phyloP scores from a whole-genome alignment of 371 early-diverging fungal species.

The Rhizopus sp. region DNA sequence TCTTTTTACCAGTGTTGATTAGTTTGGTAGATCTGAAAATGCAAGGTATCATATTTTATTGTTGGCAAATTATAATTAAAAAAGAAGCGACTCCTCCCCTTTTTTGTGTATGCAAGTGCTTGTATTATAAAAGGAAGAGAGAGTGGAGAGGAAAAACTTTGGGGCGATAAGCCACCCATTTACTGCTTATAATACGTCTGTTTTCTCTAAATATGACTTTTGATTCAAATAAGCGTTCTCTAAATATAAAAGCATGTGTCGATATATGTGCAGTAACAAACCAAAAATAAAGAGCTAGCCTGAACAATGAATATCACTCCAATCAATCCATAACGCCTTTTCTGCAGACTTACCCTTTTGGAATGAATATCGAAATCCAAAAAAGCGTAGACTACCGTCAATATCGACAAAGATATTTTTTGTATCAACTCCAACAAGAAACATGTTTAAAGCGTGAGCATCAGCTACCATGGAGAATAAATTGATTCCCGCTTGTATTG shows the following conservation, averaged over 20 bases:
- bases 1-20: conserved; percentile 9
- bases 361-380: conserved; percentile 10
- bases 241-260: neutral
- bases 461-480: conserved; percentile 21
- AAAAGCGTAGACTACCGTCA: conserved; percentile 13
- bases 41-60: conserved; percentile 16
- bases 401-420: conserved; percentile 6
- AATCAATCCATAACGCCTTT: conserved; percentile 7
- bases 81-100: neutral
- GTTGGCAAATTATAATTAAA: neutral
- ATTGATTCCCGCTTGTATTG: conserved; percentile 18
- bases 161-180: conserved; percentile 1
- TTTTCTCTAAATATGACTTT: neutral
- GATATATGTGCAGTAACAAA: too few species aligned
- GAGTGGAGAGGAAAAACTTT: neutral
- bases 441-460: conserved; percentile 15
- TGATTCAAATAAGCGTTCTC: neutral
- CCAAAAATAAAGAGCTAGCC: conserved; percentile 6
- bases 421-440: conserved; percentile 2
- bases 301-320: neutral
- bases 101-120: neutral
- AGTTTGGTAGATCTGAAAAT: neutral
- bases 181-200: neutral
- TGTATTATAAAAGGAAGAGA: neutral
- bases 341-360: too few species aligned